These are phyloP conservation scores for Ceratobasidium papillatum DNA, from an alignment of 1,284 basidiomycete species.

Conservation along the genomic window DNA sequence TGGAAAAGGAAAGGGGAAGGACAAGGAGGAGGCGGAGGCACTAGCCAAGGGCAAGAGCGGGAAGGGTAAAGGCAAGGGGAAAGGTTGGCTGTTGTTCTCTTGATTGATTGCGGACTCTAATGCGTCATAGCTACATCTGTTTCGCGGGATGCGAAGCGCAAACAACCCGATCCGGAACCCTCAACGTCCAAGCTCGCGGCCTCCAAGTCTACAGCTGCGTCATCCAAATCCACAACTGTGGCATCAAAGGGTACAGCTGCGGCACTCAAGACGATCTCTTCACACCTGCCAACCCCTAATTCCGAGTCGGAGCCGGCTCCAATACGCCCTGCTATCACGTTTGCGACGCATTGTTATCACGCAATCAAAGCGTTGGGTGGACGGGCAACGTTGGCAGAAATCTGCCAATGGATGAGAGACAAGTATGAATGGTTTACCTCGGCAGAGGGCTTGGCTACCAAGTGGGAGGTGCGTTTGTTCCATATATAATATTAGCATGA, in stretches of 20 bases:
- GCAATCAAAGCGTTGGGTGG: conserved; percentile 81
- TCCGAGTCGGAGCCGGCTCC: conserved; percentile 19
- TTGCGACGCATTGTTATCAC: conserved; percentile 80
- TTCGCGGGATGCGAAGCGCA: conserved; percentile 32
- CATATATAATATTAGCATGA: not conserved
- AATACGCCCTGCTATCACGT: conserved; percentile 60
- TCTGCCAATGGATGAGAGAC: conserved; percentile 90
- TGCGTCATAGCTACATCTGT: conserved; percentile 15
- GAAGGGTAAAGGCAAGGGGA: conserved; percentile 38
- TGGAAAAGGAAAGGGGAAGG: conserved; percentile 45
- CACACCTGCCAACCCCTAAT: conserved; percentile 12
- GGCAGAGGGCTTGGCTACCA: conserved; percentile 81
- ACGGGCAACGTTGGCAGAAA: conserved; percentile 89
- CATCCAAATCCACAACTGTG: conserved; percentile 16
- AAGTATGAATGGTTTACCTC: conserved; percentile 90
- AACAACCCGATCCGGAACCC: conserved; percentile 49
- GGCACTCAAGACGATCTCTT: conserved; percentile 1
- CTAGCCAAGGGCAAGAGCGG: conserved; percentile 8
- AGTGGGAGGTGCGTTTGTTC: conserved; percentile 58
- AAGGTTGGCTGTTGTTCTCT: conserved; percentile 15
- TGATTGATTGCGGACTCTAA: not conserved
- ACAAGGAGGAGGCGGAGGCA: conserved; percentile 43
- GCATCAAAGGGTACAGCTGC: not conserved
- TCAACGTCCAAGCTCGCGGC: conserved; percentile 59
- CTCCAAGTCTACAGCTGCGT: conserved; percentile 80